A percentile compares a stretch with the other conserved stretches of the same genome.
Conservation (phyloP, 1,284 basidiomycete genomes). For the Tylopilus sp. region DNA sequence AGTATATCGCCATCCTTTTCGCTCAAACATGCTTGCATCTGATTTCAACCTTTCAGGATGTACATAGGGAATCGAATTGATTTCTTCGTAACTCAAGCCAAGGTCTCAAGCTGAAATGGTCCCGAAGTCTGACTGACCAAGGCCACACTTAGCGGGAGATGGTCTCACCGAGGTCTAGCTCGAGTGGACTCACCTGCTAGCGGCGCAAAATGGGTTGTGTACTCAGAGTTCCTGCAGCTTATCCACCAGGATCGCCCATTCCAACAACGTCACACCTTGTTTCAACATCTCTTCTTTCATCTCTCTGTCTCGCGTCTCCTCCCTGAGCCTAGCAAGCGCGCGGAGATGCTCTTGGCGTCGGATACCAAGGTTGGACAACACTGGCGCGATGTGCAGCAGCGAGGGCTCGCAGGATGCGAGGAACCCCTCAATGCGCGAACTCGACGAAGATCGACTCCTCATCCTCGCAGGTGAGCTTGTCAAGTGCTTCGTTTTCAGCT, state of each 20-base stretch:
- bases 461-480: constrained; percentile 10
- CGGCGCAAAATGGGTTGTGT: background rate
- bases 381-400: constrained; percentile 53
- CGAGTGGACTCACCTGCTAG: constrained; percentile 6
- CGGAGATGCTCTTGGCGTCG: constrained; percentile 53
- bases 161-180: background rate
- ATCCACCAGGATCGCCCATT: constrained; percentile 75
- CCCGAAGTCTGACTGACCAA: background rate
- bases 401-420: constrained; percentile 57
- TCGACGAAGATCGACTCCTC: constrained; percentile 30
- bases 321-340: constrained; percentile 55
- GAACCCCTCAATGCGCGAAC: constrained; percentile 46
- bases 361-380: constrained; percentile 55
- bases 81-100: background rate
- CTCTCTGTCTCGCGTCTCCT: constrained; percentile 61
- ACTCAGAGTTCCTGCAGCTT: constrained; percentile 32
- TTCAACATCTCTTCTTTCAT: constrained; percentile 62
- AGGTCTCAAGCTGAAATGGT: background rate
- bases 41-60: too few species aligned
- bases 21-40: too few species aligned
- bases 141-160: background rate
- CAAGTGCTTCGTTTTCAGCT: constrained; percentile 14
- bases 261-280: constrained; percentile 62
- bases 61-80: too few species aligned
- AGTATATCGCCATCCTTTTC: too few species aligned